Conservation (phyloP, 176 grass and related monocot genomes). For the Oryza australiensis region DNA sequence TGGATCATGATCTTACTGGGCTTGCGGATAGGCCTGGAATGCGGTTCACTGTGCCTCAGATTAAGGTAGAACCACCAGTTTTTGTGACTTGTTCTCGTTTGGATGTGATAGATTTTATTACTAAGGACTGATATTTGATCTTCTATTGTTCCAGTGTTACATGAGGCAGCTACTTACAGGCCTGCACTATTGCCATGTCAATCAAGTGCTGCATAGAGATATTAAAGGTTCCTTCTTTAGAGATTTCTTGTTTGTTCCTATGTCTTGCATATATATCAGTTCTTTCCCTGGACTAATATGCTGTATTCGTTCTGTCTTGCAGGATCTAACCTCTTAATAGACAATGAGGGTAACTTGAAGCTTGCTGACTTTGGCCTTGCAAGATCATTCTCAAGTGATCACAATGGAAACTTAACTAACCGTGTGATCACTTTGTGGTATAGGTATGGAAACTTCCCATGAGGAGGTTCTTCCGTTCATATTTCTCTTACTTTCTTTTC, state of each 20-base stretch:
- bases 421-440: slow-evolving; percentile 98
- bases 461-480: neutral
- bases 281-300: neutral
- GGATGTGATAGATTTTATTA: slow-evolving; percentile 13
- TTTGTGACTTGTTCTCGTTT: slow-evolving; percentile 6
- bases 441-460: slow-evolving; percentile 42
- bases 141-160: slow-evolving; percentile 54
- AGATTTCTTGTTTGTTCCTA: neutral
- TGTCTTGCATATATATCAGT: neutral
- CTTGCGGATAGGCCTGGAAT: slow-evolving; percentile 77
- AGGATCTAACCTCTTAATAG: slow-evolving; percentile 97
- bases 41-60: slow-evolving; percentile 76
- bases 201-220: slow-evolving; percentile 94
- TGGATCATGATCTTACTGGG: slow-evolving; percentile 90
- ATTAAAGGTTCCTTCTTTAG: slow-evolving; percentile 67
- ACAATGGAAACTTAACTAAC: slow-evolving; percentile 88
- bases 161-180: slow-evolving; percentile 88
- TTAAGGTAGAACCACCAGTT: slow-evolving; percentile 69
- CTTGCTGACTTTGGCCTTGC: slow-evolving; percentile 97
- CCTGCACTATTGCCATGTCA: slow-evolving; percentile 81
- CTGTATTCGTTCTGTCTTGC: neutral
- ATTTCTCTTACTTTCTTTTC: neutral
- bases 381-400: slow-evolving; percentile 83
- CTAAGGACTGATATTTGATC: neutral
- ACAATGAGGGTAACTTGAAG: slow-evolving; percentile 97